phyloP scores from a whole-genome alignment of 495 filamentous ascomycete genomes.

The Aspergillus cristatus region DNA sequence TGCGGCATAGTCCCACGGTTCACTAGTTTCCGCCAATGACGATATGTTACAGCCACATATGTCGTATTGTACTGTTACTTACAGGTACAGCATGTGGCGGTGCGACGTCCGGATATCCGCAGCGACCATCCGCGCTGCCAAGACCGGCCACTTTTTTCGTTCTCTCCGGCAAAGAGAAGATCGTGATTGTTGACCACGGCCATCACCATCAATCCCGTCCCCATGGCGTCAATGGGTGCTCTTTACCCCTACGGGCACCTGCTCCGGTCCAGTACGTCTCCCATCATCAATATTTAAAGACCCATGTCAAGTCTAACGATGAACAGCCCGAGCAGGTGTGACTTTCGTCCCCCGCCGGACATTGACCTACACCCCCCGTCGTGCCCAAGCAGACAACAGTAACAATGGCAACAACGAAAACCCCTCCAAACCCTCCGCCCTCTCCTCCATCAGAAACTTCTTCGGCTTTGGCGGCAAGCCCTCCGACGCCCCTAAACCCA shows the following conservation, averaged over 20 bases:
- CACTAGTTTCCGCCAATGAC: too few relatives aligned
- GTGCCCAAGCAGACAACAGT: slow-evolving; percentile 19
- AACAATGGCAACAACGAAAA: slow-evolving; percentile 11
- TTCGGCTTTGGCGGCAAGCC: slow-evolving; percentile 25
- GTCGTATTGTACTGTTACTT: too few relatives aligned
- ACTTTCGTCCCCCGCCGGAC: slow-evolving; percentile 33
- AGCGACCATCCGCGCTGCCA: too few relatives aligned
- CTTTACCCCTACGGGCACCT: slow-evolving; percentile 32
- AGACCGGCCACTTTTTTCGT: background rate
- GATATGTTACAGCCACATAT: too few relatives aligned
- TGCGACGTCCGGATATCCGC: too few relatives aligned
- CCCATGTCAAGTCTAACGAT: background rate
- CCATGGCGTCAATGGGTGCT: slow-evolving; percentile 33
- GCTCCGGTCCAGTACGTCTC: slow-evolving; percentile 32
- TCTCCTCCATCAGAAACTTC: slow-evolving; percentile 32
- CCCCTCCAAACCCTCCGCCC: slow-evolving; percentile 6
- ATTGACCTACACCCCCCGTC: slow-evolving; percentile 25
- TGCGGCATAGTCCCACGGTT: too few relatives aligned
- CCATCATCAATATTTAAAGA: too few relatives aligned
- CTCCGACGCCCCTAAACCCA: slow-evolving; percentile 16
- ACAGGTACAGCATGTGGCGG: too few relatives aligned
- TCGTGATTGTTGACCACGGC: background rate
- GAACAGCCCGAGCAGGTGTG: slow-evolving; percentile 28
- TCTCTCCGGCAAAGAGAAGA: too few relatives aligned
- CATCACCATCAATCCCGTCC: background rate